phyloP scores from a whole-genome alignment of 2,329 filamentous ascomycete genomes.

The Daldinia eschscholtzii region DNA sequence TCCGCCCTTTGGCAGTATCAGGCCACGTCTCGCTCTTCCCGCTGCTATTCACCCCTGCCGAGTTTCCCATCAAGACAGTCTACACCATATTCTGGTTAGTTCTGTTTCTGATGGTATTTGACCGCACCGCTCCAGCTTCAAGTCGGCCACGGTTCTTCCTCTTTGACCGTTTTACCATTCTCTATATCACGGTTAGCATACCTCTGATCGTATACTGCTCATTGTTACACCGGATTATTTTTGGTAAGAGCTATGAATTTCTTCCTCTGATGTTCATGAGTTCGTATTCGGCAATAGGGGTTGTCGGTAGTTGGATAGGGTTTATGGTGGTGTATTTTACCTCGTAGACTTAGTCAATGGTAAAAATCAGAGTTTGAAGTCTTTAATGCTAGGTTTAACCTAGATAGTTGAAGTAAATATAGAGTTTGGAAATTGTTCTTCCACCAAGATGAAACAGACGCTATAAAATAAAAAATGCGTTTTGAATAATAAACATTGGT shows the following conservation, averaged over 20 bases:
- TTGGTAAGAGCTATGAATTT: constrained; percentile 87
- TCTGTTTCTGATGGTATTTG: constrained; percentile 86
- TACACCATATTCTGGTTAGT: constrained; percentile 96
- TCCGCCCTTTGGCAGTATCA: constrained; percentile 89
- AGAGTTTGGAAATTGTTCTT: constrained; percentile 34
- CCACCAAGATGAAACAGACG: background rate
- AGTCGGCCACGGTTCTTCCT: constrained; percentile 85
- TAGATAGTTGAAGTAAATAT: constrained; percentile 27
- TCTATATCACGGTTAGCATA: constrained; percentile 91
- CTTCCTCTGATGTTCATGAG: constrained; percentile 97
- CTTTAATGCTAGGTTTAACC: constrained; percentile 17
- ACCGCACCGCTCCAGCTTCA: constrained; percentile 86
- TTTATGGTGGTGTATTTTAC: constrained; percentile 93
- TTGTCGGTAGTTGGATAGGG: constrained; percentile 94
- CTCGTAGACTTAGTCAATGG: constrained; percentile 54
- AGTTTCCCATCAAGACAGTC: constrained; percentile 93
- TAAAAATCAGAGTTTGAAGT: background rate
- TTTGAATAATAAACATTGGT: constrained; percentile 21
- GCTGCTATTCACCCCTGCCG: constrained; percentile 88
- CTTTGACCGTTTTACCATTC: constrained; percentile 87
- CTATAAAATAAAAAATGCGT: constrained; percentile 18
- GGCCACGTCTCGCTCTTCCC: constrained; percentile 97
- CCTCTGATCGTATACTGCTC: constrained; percentile 92
- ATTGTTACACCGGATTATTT: constrained; percentile 83
- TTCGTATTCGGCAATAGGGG: constrained; percentile 93